Evolutionary conservation across 2,329 filamentous ascomycete genomes (phyloP).

Genomic region (Zasmidium citrigriseum): DNA sequence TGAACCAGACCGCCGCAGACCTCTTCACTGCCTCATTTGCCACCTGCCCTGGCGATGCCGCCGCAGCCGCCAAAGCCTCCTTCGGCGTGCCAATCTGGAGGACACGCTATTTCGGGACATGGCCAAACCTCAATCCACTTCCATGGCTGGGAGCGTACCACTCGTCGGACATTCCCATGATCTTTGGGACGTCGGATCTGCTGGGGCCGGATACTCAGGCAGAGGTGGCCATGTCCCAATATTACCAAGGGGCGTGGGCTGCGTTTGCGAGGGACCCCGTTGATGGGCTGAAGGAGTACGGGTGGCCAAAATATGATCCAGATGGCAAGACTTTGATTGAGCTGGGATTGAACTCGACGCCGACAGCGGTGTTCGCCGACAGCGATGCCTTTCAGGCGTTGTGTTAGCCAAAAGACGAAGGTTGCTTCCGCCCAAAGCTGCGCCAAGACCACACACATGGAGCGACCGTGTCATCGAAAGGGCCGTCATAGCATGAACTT

Average conservation of each 20-base stretch:
- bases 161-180: constrained; percentile 30
- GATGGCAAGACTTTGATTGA: constrained; percentile 13
- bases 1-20: constrained; percentile 16
- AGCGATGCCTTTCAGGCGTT: constrained; percentile 5
- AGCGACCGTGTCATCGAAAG: too few relatives aligned
- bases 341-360: constrained; percentile 5
- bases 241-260: constrained; percentile 34
- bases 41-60: constrained; percentile 44
- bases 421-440: background rate
- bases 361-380: constrained; percentile 1
- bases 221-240: constrained; percentile 22
- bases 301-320: constrained; percentile 20
- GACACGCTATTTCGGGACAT: constrained; percentile 33
- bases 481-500: too few relatives aligned
- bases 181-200: constrained; percentile 32
- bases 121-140: constrained; percentile 19
- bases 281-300: constrained; percentile 25
- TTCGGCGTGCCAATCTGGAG: constrained; percentile 32
- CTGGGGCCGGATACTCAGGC: constrained; percentile 13
- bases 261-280: constrained; percentile 37
- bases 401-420: background rate
- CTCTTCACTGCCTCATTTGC: constrained; percentile 1
- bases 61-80: constrained; percentile 38
- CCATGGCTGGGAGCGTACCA: constrained; percentile 36
- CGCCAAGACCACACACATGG: too few relatives aligned